Base-by-base conservation (phyloP, 1,139 yeast species). In the Ashbya aceris region DNA sequence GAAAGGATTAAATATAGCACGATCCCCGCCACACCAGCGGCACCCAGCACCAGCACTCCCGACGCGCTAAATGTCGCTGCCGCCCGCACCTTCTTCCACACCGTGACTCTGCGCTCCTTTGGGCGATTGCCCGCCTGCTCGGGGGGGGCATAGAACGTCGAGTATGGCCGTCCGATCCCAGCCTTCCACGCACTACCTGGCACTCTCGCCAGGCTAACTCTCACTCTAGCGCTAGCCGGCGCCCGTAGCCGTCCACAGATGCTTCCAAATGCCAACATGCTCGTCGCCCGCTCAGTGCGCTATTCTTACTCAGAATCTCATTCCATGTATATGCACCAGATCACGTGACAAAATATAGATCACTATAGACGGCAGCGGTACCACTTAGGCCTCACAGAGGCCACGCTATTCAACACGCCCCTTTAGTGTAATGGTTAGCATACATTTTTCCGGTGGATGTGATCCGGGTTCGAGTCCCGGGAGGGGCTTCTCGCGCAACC, bases 1-100 rank as follows among this genome's bases (percentile, higher is more conserved):
- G 83, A 73, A 12, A 83, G 74, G 30, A 87, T 76, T 49, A 85
- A 71, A 61, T 85, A 87, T 2, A 85, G 68, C 29, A 87, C 94
- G 27, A 86, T 69, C 1, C 83, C 67, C 0, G 77, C 77, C 8
- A 83, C 68, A 14, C 83, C 86, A 1, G 79, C 60, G 1, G 86
- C 87, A 7, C 83, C 84, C 11, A 80, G 51, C 0, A 83, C 85
- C 36, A 82, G 56, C 3, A 74, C 60, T 0, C 86, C 70, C 1
- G 87, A 77, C 9, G 74, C 61, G 2, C 82, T 69, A 48, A 81
- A 80, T 4, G 83, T 76, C 31, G 80, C 67, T 7, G 78, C 77
- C 39, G 82, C 65, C 40, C 72, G 69, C 17, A 79, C 58, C 41
- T 68, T 66, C 3, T 57, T 51, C 66, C 65, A 65, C 13, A 6